Conservation (phyloP, 2,329 filamentous ascomycete genomes). For the Zarea fungicola region DNA sequence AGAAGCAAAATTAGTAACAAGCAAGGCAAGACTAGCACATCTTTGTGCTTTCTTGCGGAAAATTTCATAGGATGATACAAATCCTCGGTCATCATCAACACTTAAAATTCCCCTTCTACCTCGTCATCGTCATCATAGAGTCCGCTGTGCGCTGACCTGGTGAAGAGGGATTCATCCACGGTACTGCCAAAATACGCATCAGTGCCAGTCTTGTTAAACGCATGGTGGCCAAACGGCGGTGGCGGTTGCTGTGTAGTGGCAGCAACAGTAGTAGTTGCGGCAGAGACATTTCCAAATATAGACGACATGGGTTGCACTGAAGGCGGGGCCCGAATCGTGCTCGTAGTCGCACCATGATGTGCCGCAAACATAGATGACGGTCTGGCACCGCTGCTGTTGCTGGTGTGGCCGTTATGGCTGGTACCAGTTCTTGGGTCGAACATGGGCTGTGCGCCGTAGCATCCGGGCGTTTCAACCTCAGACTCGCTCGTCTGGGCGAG, state of each 20-base stretch:
- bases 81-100: neutral
- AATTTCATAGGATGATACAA: too few relatives aligned
- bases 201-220: conserved; percentile 12
- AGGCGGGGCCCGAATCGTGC: too few relatives aligned
- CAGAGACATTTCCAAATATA: conserved; percentile 1
- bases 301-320: neutral
- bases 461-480: conserved; percentile 5
- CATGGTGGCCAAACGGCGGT: neutral
- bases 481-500: conserved; percentile 27
- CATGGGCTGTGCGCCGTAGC: too few relatives aligned
- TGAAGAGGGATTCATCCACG: neutral
- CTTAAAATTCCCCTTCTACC: conserved; percentile 33
- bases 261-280: neutral
- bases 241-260: neutral
- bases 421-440: neutral
- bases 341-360: neutral
- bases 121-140: conserved; percentile 19
- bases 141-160: neutral
- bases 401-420: neutral
- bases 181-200: conserved; percentile 14
- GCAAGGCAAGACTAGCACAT: too few relatives aligned
- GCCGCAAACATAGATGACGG: conserved; percentile 20
- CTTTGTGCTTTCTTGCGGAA: too few relatives aligned
- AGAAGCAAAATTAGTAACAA: too few relatives aligned
- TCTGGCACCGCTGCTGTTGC: neutral